A percentile compares a stretch with the other conserved stretches of the same genome.
Conservation (phyloP, 331 rosid species). For the Quercus lobata region DNA sequence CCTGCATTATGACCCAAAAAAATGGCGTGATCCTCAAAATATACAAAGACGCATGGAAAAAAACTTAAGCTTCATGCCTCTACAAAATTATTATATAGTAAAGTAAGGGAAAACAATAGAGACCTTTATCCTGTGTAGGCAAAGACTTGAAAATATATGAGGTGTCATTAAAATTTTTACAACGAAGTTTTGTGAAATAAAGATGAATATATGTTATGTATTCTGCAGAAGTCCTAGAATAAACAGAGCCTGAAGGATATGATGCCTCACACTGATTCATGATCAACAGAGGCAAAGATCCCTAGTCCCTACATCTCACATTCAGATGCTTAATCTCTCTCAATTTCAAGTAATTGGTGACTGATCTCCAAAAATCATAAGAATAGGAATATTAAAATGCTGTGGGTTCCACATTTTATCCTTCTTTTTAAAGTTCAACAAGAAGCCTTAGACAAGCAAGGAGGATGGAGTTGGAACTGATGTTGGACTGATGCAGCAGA, state of each 20-base stretch:
- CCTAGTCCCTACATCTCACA: not conserved
- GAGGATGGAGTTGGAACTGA: not conserved
- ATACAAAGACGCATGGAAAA: not conserved
- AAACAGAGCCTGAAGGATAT: not conserved
- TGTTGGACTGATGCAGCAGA: not conserved
- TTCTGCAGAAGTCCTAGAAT: not conserved
- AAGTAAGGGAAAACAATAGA: not conserved
- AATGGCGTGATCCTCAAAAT: not conserved
- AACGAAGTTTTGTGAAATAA: not conserved
- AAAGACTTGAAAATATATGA: not conserved
- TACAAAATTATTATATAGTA: not conserved
- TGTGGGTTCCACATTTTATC: not conserved
- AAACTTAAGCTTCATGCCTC: not conserved
- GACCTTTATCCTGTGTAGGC: not conserved
- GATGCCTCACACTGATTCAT: not conserved
- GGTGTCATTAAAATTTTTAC: not conserved
- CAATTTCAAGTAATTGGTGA: not conserved
- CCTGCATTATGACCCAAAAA: constrained; percentile 32
- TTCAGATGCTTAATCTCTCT: not conserved
- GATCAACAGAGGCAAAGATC: not conserved
- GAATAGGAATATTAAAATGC: not conserved
- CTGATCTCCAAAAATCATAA: not conserved
- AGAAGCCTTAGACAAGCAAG: not conserved
- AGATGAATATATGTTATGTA: not conserved
- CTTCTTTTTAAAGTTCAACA: not conserved